phyloP scores from a whole-genome alignment of 805 yeast species.

The Saturnispora bothae region DNA sequence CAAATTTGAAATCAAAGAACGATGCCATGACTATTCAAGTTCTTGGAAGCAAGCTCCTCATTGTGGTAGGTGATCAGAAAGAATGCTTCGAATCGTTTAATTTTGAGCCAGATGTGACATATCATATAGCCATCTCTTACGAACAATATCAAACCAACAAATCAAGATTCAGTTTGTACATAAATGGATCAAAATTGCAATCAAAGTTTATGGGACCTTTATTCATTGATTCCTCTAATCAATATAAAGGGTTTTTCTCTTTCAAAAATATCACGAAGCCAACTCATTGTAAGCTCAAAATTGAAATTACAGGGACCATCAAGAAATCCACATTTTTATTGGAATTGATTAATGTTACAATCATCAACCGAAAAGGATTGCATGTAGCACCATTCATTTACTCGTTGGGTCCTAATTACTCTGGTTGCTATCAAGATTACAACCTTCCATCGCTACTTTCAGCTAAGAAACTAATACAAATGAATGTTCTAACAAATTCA shows the following conservation, averaged over 20 bases:
- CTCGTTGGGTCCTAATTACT: constrained; percentile 39
- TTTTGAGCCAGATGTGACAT: constrained; percentile 1
- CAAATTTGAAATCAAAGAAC: not conserved
- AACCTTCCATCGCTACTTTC: constrained; percentile 28
- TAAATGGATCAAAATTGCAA: constrained; percentile 2
- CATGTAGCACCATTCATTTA: constrained; percentile 8
- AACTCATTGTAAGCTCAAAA: not conserved
- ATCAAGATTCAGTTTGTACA: constrained; percentile 1
- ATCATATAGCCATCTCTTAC: constrained; percentile 3
- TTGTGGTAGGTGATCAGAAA: not conserved
- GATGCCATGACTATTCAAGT: not conserved
- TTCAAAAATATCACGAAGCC: not conserved
- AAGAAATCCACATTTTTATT: not conserved
- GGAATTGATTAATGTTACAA: constrained; percentile 16
- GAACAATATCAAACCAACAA: not conserved
- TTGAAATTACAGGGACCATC: not conserved
- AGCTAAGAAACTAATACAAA: not conserved
- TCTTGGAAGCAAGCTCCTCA: not conserved
- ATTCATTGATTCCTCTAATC: not conserved
- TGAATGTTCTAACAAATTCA: not conserved
- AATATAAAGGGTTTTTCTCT: constrained; percentile 1
- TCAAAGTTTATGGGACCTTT: not conserved
- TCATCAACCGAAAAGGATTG: constrained; percentile 19
- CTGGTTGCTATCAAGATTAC: constrained; percentile 32
- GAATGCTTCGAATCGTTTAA: constrained; percentile 6